A percentile compares a stretch with the other conserved stretches of the same genome.
These are phyloP conservation scores for Aspergillus luchuensis DNA, from an alignment of 2,329 filamentous ascomycete genomes.

Conservation along the genomic window DNA sequence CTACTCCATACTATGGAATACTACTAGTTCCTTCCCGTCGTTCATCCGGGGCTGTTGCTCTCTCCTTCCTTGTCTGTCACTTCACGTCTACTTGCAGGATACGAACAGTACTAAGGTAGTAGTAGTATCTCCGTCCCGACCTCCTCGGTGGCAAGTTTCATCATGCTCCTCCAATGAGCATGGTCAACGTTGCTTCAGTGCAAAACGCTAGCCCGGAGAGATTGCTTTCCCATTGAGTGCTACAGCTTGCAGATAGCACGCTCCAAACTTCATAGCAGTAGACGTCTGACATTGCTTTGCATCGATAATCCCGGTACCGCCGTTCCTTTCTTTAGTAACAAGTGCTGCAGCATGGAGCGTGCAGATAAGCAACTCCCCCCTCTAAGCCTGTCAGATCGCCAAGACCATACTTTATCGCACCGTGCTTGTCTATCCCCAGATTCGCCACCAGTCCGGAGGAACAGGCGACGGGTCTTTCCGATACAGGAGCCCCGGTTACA, in stretches of 20 bases:
- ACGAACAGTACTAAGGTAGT: neutral
- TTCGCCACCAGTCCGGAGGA: slow-evolving; percentile 15
- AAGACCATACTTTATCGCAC: slow-evolving; percentile 8
- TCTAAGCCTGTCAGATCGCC: slow-evolving; percentile 17
- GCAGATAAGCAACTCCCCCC: neutral
- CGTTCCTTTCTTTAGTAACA: neutral
- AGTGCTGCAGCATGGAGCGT: neutral
- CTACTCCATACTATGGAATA: slow-evolving; percentile 3
- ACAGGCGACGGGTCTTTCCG: neutral
- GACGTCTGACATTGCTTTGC: neutral
- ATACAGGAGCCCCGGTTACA: neutral
- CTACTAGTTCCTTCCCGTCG: neutral
- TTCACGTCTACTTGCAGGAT: neutral
- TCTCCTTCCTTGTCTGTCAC: neutral
- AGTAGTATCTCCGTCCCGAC: neutral
- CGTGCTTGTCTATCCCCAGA: neutral
- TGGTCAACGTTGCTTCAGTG: neutral
- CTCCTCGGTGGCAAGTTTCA: slow-evolving; percentile 16
- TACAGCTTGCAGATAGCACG: slow-evolving; percentile 3
- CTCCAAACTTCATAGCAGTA: neutral
- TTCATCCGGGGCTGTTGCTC: neutral
- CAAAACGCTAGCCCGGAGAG: slow-evolving; percentile 1
- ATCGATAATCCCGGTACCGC: neutral
- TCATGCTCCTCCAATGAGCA: neutral
- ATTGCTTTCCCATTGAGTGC: neutral